These are phyloP conservation scores for Penicillium psychrofluorescens DNA, from an alignment of 495 filamentous ascomycete species.

Conservation along the genomic window DNA sequence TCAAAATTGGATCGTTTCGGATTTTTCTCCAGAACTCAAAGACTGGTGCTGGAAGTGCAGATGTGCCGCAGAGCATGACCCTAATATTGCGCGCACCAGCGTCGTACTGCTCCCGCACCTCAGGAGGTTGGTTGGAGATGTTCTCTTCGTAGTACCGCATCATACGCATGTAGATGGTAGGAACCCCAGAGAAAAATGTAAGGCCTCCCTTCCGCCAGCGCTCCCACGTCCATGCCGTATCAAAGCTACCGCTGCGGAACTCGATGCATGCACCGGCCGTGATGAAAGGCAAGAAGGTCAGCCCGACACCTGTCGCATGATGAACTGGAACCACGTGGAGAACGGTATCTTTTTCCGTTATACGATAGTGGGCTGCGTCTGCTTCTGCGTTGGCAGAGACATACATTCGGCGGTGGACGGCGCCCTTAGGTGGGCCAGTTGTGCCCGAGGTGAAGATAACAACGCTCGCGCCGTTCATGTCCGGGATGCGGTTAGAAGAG, in stretches of 20 bases:
- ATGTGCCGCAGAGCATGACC: slow-evolving; percentile 39
- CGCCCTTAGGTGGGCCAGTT: slow-evolving; percentile 41
- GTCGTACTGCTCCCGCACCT: slow-evolving; percentile 22
- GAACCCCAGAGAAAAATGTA: slow-evolving; percentile 43
- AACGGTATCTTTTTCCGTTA: slow-evolving; percentile 18
- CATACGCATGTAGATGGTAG: slow-evolving; percentile 47
- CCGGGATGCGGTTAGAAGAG: slow-evolving; percentile 16
- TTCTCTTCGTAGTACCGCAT: slow-evolving; percentile 35
- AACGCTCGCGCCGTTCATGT: slow-evolving; percentile 18
- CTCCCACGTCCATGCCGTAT: slow-evolving; percentile 43
- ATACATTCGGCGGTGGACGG: slow-evolving; percentile 26
- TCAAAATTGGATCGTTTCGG: slow-evolving; percentile 30
- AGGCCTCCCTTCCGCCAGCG: slow-evolving; percentile 34
- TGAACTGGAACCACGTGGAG: slow-evolving; percentile 41
- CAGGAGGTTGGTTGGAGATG: slow-evolving; percentile 12
- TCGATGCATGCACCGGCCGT: slow-evolving; percentile 36
- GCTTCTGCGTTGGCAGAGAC: slow-evolving; percentile 18
- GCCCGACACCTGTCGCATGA: slow-evolving; percentile 40
- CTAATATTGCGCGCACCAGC: slow-evolving; percentile 30
- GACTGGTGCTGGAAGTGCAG: slow-evolving; percentile 37
- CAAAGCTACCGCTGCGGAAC: slow-evolving; percentile 38
- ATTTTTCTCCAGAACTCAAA: slow-evolving; percentile 39
- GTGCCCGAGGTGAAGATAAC: slow-evolving; percentile 40
- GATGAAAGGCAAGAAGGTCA: slow-evolving; percentile 40
- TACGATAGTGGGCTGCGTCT: slow-evolving; percentile 19